Evolutionary conservation across 2,329 filamentous ascomycete genomes (phyloP).

Genomic region (Tolypocladium tropicale): DNA sequence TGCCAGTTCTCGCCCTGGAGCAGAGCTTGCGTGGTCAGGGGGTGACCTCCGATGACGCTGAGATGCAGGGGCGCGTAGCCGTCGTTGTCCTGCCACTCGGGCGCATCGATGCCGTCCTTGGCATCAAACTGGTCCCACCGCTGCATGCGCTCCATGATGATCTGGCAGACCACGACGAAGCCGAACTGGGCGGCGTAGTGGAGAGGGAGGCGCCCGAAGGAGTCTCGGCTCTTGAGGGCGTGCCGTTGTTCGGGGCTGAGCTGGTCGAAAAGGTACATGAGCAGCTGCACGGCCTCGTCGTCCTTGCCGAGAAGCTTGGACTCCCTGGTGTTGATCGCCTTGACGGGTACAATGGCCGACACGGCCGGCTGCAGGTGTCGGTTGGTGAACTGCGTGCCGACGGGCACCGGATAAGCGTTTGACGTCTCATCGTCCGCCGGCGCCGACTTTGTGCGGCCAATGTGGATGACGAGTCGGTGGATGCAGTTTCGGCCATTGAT

Average conservation of each 20-base stretch:
- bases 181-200: conserved; percentile 95
- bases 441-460: conserved; percentile 60
- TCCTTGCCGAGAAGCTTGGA: conserved; percentile 54
- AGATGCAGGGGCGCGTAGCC: conserved; percentile 87
- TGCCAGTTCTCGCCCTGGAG: conserved; percentile 73
- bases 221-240: conserved; percentile 60
- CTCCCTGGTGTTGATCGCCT: conserved; percentile 56
- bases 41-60: conserved; percentile 83
- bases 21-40: conserved; percentile 71
- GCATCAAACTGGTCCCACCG: conserved; percentile 82
- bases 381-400: conserved; percentile 45
- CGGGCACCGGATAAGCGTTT: conserved; percentile 38
- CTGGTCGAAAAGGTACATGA: conserved; percentile 52
- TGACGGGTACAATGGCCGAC: conserved; percentile 50
- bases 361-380: conserved; percentile 75
- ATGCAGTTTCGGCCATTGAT: conserved; percentile 92
- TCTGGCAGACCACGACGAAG: conserved; percentile 79
- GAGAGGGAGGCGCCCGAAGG: conserved; percentile 72
- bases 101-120: conserved; percentile 74
- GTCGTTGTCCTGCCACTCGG: conserved; percentile 84
- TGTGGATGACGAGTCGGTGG: conserved; percentile 84
- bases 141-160: conserved; percentile 82
- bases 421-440: conserved; percentile 40
- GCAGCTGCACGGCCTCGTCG: conserved; percentile 65
- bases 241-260: conserved; percentile 57